A percentile compares a stretch with the other conserved stretches of the same genome.
Conservation (phyloP, 176 grass and related monocot genomes). For the Musa schizocarpa region DNA sequence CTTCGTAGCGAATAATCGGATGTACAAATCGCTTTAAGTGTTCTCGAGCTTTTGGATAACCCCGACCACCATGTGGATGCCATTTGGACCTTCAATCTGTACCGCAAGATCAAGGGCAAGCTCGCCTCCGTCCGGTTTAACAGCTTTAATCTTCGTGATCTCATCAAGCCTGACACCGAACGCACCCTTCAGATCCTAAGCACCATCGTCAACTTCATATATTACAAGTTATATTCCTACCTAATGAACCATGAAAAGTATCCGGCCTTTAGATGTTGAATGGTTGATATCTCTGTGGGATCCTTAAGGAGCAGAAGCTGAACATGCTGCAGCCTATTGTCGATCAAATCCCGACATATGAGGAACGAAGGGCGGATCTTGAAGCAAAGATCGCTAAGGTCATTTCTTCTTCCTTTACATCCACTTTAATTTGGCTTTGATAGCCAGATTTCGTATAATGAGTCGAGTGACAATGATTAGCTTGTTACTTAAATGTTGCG, state of each 20-base stretch:
- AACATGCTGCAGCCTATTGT: too few species aligned
- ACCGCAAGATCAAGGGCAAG: slow-evolving; percentile 26
- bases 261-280: neutral
- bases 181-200: slow-evolving; percentile 45
- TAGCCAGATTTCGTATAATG: neutral
- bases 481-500: slow-evolving; percentile 2
- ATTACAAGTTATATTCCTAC: slow-evolving; percentile 25
- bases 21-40: too few species aligned
- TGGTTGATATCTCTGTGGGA: neutral
- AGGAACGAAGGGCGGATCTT: slow-evolving; percentile 20
- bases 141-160: slow-evolving; percentile 39
- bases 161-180: slow-evolving; percentile 38
- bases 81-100: slow-evolving; percentile 14
- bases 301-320: slow-evolving; percentile 40
- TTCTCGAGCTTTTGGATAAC: too few species aligned
- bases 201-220: slow-evolving; percentile 62
- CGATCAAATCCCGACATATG: slow-evolving; percentile 19
- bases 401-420: neutral
- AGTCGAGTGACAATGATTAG: neutral
- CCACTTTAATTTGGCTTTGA: neutral
- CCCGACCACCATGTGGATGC: too few species aligned
- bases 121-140: slow-evolving; percentile 47
- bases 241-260: neutral
- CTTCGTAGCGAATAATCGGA: too few species aligned
- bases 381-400: slow-evolving; percentile 47